Base-by-base conservation (phyloP, 805 yeast genomes). In the Nakazawaea molendinolei region DNA sequence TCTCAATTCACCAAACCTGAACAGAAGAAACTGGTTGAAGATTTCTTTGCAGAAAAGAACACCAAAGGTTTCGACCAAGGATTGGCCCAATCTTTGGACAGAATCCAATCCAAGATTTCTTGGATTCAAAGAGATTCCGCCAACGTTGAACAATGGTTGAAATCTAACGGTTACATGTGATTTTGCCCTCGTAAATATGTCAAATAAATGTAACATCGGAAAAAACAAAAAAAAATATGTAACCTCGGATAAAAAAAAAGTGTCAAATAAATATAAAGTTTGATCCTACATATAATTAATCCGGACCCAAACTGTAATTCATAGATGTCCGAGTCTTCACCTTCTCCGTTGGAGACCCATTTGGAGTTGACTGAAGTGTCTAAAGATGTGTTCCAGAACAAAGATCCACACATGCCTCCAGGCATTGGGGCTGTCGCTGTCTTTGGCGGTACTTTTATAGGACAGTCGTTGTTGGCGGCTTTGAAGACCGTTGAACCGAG, bases 1-100 rank as follows among this genome's bases (percentile, higher is more conserved):
- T 60, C 19, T n/a, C 26, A 37, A 6, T 44, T 41, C 38, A 38
- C 46, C 23, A 21, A 27, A 10, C 15, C 27, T 8, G 44, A 41
- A 23, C 75, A 76, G 43, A 67, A 67, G 46, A 63, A 65, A 16
- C 70, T 67, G 39, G 70, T 79, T 40, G 61, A 65, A 43, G 51
- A 54, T 23, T 71, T 78, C 66, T 76, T 76, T 48, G 56, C 51
- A n/a, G 52, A 41, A 9, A 77, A 68, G 55, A 65, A 74, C 42
- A 74, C 81, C 38, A 74, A 71, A 48, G 83, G 85, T 26, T 79
- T 63, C 52, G 77, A 77, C 54, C 76, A 76, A 58, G 66, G 73
- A 40, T 67, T 79, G 54, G 79, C 79, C 6, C 83, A 74, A 60
- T 56, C 79, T n/a, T 59, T 78, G 49, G 86, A 79, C 54, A 62